Base-by-base conservation (phyloP, 208 protist genomes). In the Wallacemonas sp. region DNA sequence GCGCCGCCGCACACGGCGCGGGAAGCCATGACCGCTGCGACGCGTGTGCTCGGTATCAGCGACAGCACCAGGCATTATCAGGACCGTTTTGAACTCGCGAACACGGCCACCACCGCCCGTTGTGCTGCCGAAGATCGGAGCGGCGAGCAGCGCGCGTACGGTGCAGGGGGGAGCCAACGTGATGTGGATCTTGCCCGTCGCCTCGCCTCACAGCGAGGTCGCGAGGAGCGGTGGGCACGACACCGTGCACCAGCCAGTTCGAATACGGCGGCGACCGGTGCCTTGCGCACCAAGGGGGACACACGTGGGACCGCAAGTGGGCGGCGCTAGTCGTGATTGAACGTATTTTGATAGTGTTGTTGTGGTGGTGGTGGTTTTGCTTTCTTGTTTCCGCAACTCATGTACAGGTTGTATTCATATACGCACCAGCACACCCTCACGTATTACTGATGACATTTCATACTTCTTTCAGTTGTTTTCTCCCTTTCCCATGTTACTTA, bases 171-270 rank as follows among this genome's bases (percentile, higher is more conserved):
- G 44, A 49, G 19, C 36, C 36, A 14, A 41, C n/a, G 38, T 17
- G 31, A 39, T 21, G 51, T 58, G 3, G 51, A 58, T 21, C 51
- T 58, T 1, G 51, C 51, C 5, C 51, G 51, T 38, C 51, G 51
- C 26, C 28, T 58, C 4, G 51, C 51, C 12, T 58, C 51, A 3
- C 51, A 58, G 30, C 51, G 51, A 5, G 51, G 30, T 14, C 26
- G 51, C 11, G 51, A 58, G 11, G 30, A 58, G 26, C 51, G 51
- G 30, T 58, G 51, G 51, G 28, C 28, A 31, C 51, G 31, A 15
- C 51, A 41, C 30, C 51, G 41, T 12, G 44, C n/a, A n/a, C n/a
- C n/a, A n/a, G n/a, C n/a, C n/a, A 6, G 14, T 14, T 17, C 36
- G 36, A 41, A 41, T 14, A 14, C 36, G 36, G 36, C 36, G 6